Conservation (phyloP, 2,329 filamentous ascomycete species). For the Alternaria consortialis region DNA sequence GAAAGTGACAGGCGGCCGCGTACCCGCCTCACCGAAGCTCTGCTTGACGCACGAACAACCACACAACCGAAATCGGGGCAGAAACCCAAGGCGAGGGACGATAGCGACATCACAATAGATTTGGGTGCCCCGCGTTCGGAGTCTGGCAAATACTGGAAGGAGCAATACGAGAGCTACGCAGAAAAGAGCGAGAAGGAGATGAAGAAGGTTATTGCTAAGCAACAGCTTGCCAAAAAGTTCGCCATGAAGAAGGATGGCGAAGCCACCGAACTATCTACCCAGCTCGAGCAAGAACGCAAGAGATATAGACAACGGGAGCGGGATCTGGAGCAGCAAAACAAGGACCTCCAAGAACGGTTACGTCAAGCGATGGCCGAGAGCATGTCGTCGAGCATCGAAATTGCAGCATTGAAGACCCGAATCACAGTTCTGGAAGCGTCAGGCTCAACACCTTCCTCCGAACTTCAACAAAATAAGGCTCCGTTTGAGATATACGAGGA, state of each 20-base stretch:
- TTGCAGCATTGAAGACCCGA: constrained; percentile 45
- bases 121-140: constrained; percentile 77
- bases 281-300: constrained; percentile 73
- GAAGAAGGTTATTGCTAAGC: constrained; percentile 80
- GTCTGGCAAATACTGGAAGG: constrained; percentile 82
- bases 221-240: constrained; percentile 80
- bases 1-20: constrained; percentile 46
- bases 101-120: constrained; percentile 73
- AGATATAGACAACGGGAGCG: constrained; percentile 72
- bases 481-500: constrained; percentile 47
- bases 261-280: constrained; percentile 70
- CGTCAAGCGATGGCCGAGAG: constrained; percentile 47
- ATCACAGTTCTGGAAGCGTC: constrained; percentile 43
- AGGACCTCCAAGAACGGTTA: constrained; percentile 52
- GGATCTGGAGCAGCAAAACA: constrained; percentile 68
- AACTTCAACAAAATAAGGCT: constrained; percentile 24
- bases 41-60: constrained; percentile 57
- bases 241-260: constrained; percentile 80
- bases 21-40: constrained; percentile 56
- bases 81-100: constrained; percentile 53
- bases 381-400: constrained; percentile 42
- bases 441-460: constrained; percentile 24
- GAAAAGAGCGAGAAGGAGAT: constrained; percentile 76
- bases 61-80: constrained; percentile 41
- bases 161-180: constrained; percentile 77